Evolutionary conservation across 2,329 filamentous ascomycete species (phyloP), one percentile per base, ranked within the genome.

Genomic region (Whalleya microplaca): DNA sequence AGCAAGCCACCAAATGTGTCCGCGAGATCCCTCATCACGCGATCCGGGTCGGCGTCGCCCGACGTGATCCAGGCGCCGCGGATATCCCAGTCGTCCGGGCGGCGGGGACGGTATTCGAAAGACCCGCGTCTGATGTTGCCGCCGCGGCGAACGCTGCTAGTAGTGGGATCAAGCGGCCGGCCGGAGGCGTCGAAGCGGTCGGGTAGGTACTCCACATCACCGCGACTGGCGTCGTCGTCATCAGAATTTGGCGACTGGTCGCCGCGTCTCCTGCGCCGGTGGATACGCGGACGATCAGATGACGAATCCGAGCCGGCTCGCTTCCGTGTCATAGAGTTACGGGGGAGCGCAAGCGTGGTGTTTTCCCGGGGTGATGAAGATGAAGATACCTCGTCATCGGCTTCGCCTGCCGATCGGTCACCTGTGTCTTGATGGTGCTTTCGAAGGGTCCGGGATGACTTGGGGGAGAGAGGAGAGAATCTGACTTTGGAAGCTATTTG

Each of bases 121-220:
- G 49, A 53, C 32, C 65, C 66, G n/a, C 48, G 56, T 23, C 60
- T 56, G 12, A 51, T 56, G 18, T 61, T 40, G 19, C 51, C 53
- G 19, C 41, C 29, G 20, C 57, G 52, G 16, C 32, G 55, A 27
- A 43, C n/a, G 27, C 48, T 41, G 0, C 12, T 42, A 45, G 41
- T 32, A 1, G 53, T 42, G 20, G 45, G 32, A n/a, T 62, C 58
- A 9, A 71, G 48, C 1, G 64, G 67, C 27, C 55, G 60, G 2
- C 70, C 69, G 1, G 63, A 63, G 14, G 61, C 37, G 44, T 72
- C 69, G 40, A 72, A 72, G 21, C 69, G 67, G 23, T 68, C 65
- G n/a, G 70, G 70, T n/a, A 72, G 48, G 21, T 64, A 62, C 43
- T 71, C 68, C n/a, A n/a, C n/a, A n/a, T n/a, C n/a, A n/a, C n/a